Evolutionary conservation across 176 grass and related monocot genomes (phyloP).

Genomic region (Hordeum marinum): DNA sequence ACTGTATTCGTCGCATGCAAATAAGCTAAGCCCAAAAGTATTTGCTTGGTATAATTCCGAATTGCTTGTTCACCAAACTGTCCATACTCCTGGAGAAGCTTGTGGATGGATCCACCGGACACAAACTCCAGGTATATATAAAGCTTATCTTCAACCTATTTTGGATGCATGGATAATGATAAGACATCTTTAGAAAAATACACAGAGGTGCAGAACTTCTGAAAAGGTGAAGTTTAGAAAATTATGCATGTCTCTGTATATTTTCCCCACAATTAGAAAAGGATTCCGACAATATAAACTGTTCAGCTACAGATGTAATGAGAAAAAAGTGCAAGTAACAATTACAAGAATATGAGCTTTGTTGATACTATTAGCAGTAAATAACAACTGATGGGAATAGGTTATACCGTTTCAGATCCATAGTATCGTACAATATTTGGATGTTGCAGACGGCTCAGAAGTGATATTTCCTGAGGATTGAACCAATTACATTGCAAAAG

Average conservation of each 20-base stretch:
- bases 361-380: conserved; percentile 4
- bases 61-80: conserved; percentile 92
- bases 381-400: conserved; percentile 15
- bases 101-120: conserved; percentile 98
- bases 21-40: conserved; percentile 90
- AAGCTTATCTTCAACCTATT: conserved; percentile 83
- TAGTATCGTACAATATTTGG: conserved; percentile 97
- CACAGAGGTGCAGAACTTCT: background rate
- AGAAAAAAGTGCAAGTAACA: background rate
- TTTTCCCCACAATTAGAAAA: background rate
- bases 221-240: background rate
- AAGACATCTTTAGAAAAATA: conserved; percentile 6
- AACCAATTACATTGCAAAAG: conserved; percentile 23
- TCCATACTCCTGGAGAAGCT: conserved; percentile 94
- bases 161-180: conserved; percentile 20
- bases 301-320: conserved; percentile 3
- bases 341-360: conserved; percentile 2
- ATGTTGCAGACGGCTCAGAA: conserved; percentile 85
- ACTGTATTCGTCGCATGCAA: conserved; percentile 96
- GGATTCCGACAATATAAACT: background rate
- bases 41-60: conserved; percentile 97
- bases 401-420: conserved; percentile 92
- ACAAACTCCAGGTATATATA: conserved; percentile 99
- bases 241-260: background rate
- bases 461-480: conserved; percentile 88